A percentile compares a stretch with the other conserved stretches of the same genome.
Conservation (phyloP, 2,329 filamentous ascomycete species). For the Ophiostoma perfectum region DNA sequence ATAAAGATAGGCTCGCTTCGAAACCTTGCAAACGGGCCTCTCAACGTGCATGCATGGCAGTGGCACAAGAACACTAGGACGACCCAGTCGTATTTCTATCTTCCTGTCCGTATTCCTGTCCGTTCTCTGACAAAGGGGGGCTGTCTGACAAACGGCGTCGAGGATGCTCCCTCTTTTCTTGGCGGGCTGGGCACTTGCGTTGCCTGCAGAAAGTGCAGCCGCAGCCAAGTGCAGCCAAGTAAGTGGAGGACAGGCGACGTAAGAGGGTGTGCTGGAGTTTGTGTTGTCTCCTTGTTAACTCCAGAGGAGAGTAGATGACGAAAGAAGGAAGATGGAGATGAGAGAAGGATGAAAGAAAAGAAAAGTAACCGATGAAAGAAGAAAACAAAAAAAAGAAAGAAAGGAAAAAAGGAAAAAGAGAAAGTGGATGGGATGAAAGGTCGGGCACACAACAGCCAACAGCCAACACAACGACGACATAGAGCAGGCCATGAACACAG, state of each 20-base stretch:
- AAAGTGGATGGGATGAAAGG: neutral
- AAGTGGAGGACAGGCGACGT: neutral
- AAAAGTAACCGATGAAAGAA: neutral
- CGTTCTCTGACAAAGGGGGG: neutral
- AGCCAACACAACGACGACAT: neutral
- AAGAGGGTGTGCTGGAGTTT: too few relatives aligned
- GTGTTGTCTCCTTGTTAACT: neutral
- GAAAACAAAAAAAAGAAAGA: neutral
- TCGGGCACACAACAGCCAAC: neutral
- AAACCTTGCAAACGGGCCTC: conserved; percentile 1
- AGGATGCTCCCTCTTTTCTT: conserved; percentile 11
- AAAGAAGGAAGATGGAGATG: neutral
- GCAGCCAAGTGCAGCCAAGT: neutral
- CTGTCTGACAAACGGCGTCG: conserved; percentile 1
- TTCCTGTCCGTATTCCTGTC: neutral
- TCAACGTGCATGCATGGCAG: neutral
- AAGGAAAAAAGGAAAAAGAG: neutral
- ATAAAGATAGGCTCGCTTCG: neutral
- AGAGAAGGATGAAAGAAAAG: neutral
- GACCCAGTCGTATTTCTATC: neutral
- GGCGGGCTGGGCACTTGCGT: conserved; percentile 7
- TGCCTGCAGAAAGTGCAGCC: neutral
- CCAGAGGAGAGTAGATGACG: neutral
- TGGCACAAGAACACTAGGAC: neutral
- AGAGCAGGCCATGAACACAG: neutral